phyloP scores from a whole-genome alignment of 2,329 filamentous ascomycete species.

The Geosmithia morbida region DNA sequence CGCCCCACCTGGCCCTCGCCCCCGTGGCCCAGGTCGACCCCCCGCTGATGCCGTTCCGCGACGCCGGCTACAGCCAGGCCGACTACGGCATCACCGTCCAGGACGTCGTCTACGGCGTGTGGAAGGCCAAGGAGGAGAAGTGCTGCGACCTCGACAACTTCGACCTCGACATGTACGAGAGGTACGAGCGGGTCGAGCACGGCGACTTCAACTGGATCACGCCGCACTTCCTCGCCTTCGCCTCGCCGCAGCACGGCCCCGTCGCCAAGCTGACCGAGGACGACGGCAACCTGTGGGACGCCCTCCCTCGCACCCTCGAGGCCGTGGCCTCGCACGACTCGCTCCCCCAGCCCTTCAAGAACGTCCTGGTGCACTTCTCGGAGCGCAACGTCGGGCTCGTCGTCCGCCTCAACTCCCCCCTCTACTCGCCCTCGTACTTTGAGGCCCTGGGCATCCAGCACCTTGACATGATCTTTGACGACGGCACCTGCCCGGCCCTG shows the following conservation, averaged over 20 bases:
- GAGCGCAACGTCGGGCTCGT: slow-evolving; percentile 84
- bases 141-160: slow-evolving; percentile 88
- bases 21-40: slow-evolving; percentile 95
- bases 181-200: slow-evolving; percentile 89
- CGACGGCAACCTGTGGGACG: slow-evolving; percentile 37
- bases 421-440: slow-evolving; percentile 97
- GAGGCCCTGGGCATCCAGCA: slow-evolving; percentile 90
- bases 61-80: slow-evolving; percentile 95
- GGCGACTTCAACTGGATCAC: slow-evolving; percentile 99
- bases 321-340: slow-evolving; percentile 56
- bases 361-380: slow-evolving; percentile 80
- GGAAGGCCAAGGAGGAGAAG: slow-evolving; percentile 95
- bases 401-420: slow-evolving; percentile 84
- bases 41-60: slow-evolving; percentile 95
- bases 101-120: slow-evolving; percentile 95
- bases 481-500: slow-evolving; percentile 86
- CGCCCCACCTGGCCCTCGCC: slow-evolving; percentile 85
- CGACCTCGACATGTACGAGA: slow-evolving; percentile 93
- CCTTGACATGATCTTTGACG: slow-evolving; percentile 98
- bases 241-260: slow-evolving; percentile 77
- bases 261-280: slow-evolving; percentile 56
- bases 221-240: slow-evolving; percentile 88
- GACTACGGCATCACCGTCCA: slow-evolving; percentile 94
- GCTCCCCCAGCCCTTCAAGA: slow-evolving; percentile 83
- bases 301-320: slow-evolving; percentile 61